These are phyloP conservation scores for Herpetomonas tarakana DNA, from an alignment of 208 protist species.

Conservation along the genomic window DNA sequence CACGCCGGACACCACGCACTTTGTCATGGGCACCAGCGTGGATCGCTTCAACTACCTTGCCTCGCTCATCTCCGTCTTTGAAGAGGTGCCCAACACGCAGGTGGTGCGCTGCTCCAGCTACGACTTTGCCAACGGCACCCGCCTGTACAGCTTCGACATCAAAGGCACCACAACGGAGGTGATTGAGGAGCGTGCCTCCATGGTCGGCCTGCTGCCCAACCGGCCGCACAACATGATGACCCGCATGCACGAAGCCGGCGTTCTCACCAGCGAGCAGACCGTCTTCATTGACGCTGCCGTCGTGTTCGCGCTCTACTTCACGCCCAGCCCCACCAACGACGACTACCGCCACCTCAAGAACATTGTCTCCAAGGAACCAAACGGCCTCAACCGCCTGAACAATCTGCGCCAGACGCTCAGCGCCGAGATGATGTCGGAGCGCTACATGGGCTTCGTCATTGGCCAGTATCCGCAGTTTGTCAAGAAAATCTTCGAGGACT, in stretches of 20 bases:
- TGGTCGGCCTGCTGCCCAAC: slow-evolving; percentile 70
- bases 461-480: slow-evolving; percentile 78
- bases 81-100: slow-evolving; percentile 56
- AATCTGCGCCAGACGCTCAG: slow-evolving; percentile 71
- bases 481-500: slow-evolving; percentile 90
- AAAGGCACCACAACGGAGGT: slow-evolving; percentile 26
- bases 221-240: slow-evolving; percentile 63
- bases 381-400: slow-evolving; percentile 86
- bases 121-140: slow-evolving; percentile 77
- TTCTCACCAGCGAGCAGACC: slow-evolving; percentile 55
- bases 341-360: slow-evolving; percentile 70
- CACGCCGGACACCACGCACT: slow-evolving; percentile 10
- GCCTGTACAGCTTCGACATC: slow-evolving; percentile 74
- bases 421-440: slow-evolving; percentile 89
- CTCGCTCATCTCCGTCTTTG: slow-evolving; percentile 61
- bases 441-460: slow-evolving; percentile 78
- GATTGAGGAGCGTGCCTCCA: slow-evolving; percentile 49
- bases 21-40: slow-evolving; percentile 68
- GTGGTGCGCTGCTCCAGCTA: slow-evolving; percentile 50
- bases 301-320: slow-evolving; percentile 91
- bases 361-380: slow-evolving; percentile 66
- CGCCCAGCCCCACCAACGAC: slow-evolving; percentile 72
- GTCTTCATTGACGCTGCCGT: slow-evolving; percentile 73
- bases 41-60: slow-evolving; percentile 62
- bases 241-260: slow-evolving; percentile 56